phyloP scores from a whole-genome alignment of 441 rosid species.

The Geranium incanum region DNA sequence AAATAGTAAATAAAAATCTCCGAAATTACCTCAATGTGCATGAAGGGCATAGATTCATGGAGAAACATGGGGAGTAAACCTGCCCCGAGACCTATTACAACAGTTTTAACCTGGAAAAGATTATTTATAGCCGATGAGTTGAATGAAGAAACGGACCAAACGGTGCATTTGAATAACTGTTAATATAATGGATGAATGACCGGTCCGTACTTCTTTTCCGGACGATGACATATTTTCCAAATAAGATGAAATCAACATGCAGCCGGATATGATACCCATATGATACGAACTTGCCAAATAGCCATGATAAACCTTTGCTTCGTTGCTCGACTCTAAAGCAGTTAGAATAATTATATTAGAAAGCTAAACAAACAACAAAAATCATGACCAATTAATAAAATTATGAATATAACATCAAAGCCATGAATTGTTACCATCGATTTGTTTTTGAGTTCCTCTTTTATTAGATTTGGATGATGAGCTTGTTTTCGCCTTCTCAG shows the following conservation, averaged over 20 bases:
- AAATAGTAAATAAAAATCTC: background rate
- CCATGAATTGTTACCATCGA: constrained; percentile 36
- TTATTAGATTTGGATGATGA: constrained; percentile 44
- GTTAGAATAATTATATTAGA: constrained; percentile 12
- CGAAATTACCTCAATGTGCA: constrained; percentile 56
- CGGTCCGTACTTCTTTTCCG: constrained; percentile 44
- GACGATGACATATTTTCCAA: constrained; percentile 52
- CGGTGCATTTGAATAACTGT: background rate
- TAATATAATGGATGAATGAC: background rate
- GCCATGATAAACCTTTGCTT: constrained; percentile 58
- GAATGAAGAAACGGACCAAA: background rate
- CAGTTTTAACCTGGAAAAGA: constrained; percentile 56
- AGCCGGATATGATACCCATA: constrained; percentile 74
- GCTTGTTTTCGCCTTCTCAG: constrained; percentile 30
- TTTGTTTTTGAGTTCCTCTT: constrained; percentile 35
- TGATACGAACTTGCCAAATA: constrained; percentile 87
- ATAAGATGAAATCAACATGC: constrained; percentile 57
- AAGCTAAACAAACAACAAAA: constrained; percentile 4
- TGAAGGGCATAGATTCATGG: constrained; percentile 50
- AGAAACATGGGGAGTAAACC: constrained; percentile 96
- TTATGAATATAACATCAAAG: constrained; percentile 3
- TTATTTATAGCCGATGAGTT: background rate
- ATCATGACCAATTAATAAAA: background rate
- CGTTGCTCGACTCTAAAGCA: constrained; percentile 36
- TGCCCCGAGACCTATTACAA: constrained; percentile 88